These are phyloP conservation scores for Dissophora ornata DNA, from an alignment of 192 early-diverging fungal genomes.

Conservation along the genomic window DNA sequence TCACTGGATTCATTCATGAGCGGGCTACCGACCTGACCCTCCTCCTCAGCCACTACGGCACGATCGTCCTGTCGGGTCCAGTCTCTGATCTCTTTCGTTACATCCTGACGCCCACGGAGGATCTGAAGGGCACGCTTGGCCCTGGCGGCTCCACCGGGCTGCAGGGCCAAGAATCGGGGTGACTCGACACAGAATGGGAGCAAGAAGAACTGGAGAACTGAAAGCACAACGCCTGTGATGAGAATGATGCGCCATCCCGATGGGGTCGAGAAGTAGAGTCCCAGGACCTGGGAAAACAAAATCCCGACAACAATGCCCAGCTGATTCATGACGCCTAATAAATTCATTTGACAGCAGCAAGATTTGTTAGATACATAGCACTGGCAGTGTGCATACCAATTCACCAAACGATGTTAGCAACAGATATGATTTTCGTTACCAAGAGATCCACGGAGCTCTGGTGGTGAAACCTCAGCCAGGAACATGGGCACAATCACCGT, in stretches of 20 bases:
- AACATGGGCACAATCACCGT: slow-evolving; percentile 86
- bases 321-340: slow-evolving; percentile 81
- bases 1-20: slow-evolving; percentile 36
- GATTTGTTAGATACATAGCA: no score
- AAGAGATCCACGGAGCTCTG: slow-evolving; percentile 74
- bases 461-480: slow-evolving; percentile 80
- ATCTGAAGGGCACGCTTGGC: slow-evolving; percentile 65
- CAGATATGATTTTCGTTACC: no score
- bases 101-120: slow-evolving; percentile 64
- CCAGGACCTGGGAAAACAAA: slow-evolving; percentile 76
- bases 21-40: slow-evolving; percentile 18
- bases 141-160: slow-evolving; percentile 58
- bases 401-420: no score
- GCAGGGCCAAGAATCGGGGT: slow-evolving; percentile 73
- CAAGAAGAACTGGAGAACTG: slow-evolving; percentile 71
- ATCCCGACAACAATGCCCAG: slow-evolving; percentile 86
- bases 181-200: slow-evolving; percentile 85
- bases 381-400: no score
- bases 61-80: slow-evolving; percentile 60
- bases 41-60: slow-evolving; percentile 35
- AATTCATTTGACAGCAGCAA: not conserved
- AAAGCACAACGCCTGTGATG: slow-evolving; percentile 64
- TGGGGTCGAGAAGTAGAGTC: slow-evolving; percentile 68
- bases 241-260: slow-evolving; percentile 82
- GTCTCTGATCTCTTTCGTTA: slow-evolving; percentile 63